Evolutionary conservation across 805 yeast genomes (phyloP), one percentile per base, ranked within the genome.

Genomic region (Saturnispora ahearnii): DNA sequence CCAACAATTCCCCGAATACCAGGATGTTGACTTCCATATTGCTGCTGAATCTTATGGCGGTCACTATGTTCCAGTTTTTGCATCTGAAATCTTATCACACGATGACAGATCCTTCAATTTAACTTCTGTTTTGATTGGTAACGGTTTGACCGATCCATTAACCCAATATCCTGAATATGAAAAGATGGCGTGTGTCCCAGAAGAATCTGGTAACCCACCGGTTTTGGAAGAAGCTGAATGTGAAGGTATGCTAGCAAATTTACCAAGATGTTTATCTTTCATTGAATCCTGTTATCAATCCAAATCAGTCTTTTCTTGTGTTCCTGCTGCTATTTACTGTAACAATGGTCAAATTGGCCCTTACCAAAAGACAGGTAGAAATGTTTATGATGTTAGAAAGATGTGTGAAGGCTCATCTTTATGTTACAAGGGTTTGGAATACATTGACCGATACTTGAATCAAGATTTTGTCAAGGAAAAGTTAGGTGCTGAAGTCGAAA

Each of bases 121-220:
- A 57, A 70, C 84, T 11, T 86, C 96, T 3, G 82, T 90, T 18
- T 62, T 91, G 63, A 90, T 90, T 60, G 98, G 98, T 54, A 90
- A 90, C 64, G 97, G 98, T 48, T 78, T 90, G 57, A 87, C 96
- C 33, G 95, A 88, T 65, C 84, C 95, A 3, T 71, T 84, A 52
- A 74, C 77, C 42, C 96, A 89, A 72, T 82, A 84, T 61, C 76
- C 77, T 51, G 81, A 81, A 66, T 89, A 87, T 63, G 79, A 84
- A 65, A 95, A 95, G 55, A 90, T 91, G 97, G 95, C 95, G 4
- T 91, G 98, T 68, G 93, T 96, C 48, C 50, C 50, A 15, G 64
- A 76, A 57, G 95, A 96, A 56, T 62, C 62, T 11, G 96, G 96
- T 5, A 81, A 81, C 60, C 82, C 82, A 18, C 72, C 90, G 15